Percentiles rank a stretch among this genome's conserved stretches.
Conservation (phyloP, 2,329 filamentous ascomycete genomes). For the Diplodia sapinea region DNA sequence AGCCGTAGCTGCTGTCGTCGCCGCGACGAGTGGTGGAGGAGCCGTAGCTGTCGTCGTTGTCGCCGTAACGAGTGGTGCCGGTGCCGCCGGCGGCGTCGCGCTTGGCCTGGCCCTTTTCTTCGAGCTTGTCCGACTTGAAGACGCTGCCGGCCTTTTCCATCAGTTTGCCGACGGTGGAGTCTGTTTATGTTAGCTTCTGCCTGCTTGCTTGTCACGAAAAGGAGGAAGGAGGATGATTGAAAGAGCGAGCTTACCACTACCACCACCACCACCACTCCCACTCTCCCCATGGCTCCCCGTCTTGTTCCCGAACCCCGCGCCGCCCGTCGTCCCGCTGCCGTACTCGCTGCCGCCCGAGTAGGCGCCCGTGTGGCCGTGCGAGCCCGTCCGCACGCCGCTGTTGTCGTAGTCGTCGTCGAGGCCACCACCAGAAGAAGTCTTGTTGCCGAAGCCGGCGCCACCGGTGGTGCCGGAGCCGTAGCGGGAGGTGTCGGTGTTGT, state of each 20-base stretch:
- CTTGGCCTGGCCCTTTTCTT: conserved; percentile 59
- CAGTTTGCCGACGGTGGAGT: conserved; percentile 62
- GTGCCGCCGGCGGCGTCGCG: conserved; percentile 45
- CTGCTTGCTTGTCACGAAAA: not conserved
- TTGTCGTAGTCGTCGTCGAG: no score
- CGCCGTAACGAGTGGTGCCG: not conserved
- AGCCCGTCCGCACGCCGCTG: no score
- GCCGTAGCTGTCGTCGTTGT: conserved; percentile 4
- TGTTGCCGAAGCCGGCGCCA: no score
- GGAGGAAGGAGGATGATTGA: not conserved
- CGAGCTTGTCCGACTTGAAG: conserved; percentile 56
- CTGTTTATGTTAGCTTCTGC: conserved; percentile 35
- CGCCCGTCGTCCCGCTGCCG: conserved; percentile 43
- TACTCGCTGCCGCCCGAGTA: conserved; percentile 35
- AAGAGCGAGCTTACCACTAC: not conserved
- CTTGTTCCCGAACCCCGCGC: conserved; percentile 49
- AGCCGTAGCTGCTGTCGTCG: conserved; percentile 3
- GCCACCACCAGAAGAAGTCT: no score
- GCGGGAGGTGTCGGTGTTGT: conserved; percentile 32
- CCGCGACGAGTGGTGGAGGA: not conserved
- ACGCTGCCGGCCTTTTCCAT: conserved; percentile 63
- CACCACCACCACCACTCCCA: not conserved
- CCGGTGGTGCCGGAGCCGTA: conserved; percentile 42
- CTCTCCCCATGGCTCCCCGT: conserved; percentile 32
- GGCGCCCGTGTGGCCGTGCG: no score